Conservation (phyloP, 768 basidiomycete genomes). For the Podaxis pistillaris region DNA sequence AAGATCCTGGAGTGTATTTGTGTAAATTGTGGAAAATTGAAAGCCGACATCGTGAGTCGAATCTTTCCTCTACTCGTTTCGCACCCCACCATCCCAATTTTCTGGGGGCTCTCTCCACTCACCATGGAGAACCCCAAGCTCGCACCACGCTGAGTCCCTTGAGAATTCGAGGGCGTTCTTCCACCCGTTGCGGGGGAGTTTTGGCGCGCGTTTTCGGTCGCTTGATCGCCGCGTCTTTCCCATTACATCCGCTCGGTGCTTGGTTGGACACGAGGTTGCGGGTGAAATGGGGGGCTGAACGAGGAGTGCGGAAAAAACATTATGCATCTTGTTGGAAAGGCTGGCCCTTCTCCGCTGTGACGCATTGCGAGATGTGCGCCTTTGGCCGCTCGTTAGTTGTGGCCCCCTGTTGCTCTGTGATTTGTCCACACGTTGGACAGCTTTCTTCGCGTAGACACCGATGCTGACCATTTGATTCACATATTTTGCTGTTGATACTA, state of each 20-base stretch:
- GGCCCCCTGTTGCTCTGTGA: conserved; percentile 51
- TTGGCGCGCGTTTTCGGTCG: conserved; percentile 86
- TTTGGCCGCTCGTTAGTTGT: conserved; percentile 50
- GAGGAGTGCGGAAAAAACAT: conserved; percentile 78
- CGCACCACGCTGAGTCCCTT: conserved; percentile 74
- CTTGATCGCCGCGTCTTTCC: conserved; percentile 85
- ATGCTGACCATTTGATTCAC: conserved; percentile 67
- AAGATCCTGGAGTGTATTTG: conserved; percentile 99
- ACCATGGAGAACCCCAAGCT: conserved; percentile 93
- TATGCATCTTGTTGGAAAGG: conserved; percentile 43
- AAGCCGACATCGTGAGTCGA: conserved; percentile 94
- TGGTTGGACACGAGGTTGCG: conserved; percentile 86
- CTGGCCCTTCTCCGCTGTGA: conserved; percentile 64
- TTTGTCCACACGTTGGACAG: conserved; percentile 23
- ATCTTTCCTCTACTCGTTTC: conserved; percentile 88
- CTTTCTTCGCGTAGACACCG: conserved; percentile 34
- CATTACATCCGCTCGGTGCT: conserved; percentile 62
- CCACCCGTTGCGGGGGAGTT: conserved; percentile 66
- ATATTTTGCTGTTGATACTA: conserved; percentile 41
- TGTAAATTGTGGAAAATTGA: conserved; percentile 97
- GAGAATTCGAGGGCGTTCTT: conserved; percentile 80
- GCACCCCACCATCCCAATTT: conserved; percentile 95
- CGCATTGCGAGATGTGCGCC: conserved; percentile 60
- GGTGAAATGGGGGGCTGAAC: conserved; percentile 99
- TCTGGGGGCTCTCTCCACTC: conserved; percentile 97